Evolutionary conservation across 345 rosid species (phyloP).

Genomic region (Syzygium aqueum): DNA sequence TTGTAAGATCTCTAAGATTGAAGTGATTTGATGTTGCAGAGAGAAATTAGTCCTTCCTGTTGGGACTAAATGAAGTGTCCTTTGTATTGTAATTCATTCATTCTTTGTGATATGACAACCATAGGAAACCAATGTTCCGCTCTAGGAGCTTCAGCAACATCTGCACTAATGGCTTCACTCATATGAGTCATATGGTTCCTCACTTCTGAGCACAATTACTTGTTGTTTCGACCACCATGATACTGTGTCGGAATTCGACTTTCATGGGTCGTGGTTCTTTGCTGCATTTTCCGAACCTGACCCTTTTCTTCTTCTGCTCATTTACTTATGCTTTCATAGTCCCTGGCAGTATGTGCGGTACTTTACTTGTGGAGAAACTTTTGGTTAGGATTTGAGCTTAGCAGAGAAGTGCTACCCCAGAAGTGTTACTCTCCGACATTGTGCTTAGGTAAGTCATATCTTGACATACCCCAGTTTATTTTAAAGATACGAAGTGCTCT

Average conservation of each 20-base stretch:
- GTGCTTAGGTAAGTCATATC: too few species aligned
- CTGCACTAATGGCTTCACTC: neutral
- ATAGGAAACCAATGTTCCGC: neutral
- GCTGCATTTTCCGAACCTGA: neutral
- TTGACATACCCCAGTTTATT: neutral
- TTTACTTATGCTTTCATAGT: neutral
- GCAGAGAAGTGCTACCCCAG: too few species aligned
- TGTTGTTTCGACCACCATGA: neutral
- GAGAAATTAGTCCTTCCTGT: neutral
- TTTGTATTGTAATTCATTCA: neutral
- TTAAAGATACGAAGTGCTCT: too few species aligned
- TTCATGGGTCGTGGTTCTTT: neutral
- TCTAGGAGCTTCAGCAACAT: neutral
- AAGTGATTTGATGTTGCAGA: neutral
- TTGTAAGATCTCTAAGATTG: neutral
- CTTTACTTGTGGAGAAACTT: neutral
- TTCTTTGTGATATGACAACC: neutral
- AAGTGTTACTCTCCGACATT: too few species aligned
- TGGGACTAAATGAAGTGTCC: neutral
- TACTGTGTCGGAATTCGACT: neutral
- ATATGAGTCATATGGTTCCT: neutral
- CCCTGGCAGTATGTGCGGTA: neutral
- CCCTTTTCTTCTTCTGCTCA: neutral
- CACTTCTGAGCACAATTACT: neutral
- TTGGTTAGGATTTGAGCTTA: neutral